phyloP scores from a whole-genome alignment of 2,329 filamentous ascomycete species.

The Colletotrichum sp. region DNA sequence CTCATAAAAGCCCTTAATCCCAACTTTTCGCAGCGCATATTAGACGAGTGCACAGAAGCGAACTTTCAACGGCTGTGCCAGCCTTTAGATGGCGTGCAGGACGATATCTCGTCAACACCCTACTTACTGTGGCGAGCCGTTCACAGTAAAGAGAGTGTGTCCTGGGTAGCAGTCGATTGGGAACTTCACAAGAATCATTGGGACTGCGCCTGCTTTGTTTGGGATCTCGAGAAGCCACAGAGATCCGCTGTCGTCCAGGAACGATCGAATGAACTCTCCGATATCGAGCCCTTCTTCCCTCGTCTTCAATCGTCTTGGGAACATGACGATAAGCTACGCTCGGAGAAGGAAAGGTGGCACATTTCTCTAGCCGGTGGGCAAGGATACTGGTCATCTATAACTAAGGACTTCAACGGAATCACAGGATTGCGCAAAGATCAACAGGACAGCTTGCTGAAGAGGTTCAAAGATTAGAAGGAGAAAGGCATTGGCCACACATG shows the following conservation, averaged over 20 bases:
- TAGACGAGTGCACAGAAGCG: background rate
- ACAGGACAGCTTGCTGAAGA: background rate
- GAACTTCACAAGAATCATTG: background rate
- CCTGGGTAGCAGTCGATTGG: background rate
- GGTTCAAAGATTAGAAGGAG: background rate
- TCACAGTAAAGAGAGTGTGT: background rate
- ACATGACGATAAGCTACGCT: background rate
- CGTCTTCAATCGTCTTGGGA: background rate
- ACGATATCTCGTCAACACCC: background rate
- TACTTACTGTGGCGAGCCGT: background rate
- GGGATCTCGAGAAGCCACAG: background rate
- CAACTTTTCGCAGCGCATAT: background rate
- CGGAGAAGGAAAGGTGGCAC: background rate
- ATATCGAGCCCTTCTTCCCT: background rate
- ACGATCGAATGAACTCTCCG: background rate
- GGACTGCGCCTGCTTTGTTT: background rate
- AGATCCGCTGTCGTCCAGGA: background rate
- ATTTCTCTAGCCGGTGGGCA: background rate
- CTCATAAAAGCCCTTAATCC: background rate
- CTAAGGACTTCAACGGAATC: background rate
- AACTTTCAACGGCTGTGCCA: background rate
- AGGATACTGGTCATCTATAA: background rate
- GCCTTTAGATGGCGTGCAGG: background rate
- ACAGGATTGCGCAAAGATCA: background rate
- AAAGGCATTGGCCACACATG: background rate